Evolutionary conservation across 208 protist genomes (phyloP), one percentile per base, ranked within the genome.

Genomic region (Crithidia expoeki): DNA sequence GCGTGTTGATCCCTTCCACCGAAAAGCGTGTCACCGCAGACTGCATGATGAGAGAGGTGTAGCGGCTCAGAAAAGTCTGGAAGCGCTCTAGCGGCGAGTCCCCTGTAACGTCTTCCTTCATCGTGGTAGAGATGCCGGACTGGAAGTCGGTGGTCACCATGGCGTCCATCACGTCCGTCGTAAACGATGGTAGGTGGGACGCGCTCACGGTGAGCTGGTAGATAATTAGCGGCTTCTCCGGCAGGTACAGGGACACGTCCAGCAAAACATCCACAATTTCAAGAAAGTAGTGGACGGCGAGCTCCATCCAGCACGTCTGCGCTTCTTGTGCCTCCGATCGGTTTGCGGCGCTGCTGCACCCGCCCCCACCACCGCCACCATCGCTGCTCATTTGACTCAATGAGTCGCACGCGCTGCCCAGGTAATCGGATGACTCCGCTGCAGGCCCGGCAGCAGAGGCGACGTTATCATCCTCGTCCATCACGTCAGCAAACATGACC

Each of bases 241-340:
- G 76, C 6, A 89, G 70, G 25, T 68, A 55, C 56, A 68, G 32
- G 2, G 83, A 75, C 32, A 56, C 72, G 36, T 85, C 77, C 14
- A 89, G 63, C 38, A 86, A 71, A 0, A 84, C 74, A 57, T 89
- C 84, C 27, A 89, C 58, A 46, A 89, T 73, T 52, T 85, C 84
- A 0, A 89, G 63, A 50, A 82, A 86, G 60, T 89, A 89, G 69
- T 89, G 84, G n/a, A 89, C 74, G 11, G 80, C 81, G 67, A 82
- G 66, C 64, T 86, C 81, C 63, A 79, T 74, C 79, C 74, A 85
- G 46, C 67, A 72, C 42, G 68, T 33, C 56, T 74, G 67, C 11
- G 28, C 63, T 33, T 79, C 64, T 10, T 52, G 38, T 16, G 27
- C 50, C 38, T 74, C 71, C 12, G 59, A 42, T 25, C 60, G 55